Percentiles rank a stretch among this genome's conserved stretches.
These are phyloP conservation scores for Kockovaella imperatae DNA, from an alignment of 768 basidiomycete species.

Conservation along the genomic window DNA sequence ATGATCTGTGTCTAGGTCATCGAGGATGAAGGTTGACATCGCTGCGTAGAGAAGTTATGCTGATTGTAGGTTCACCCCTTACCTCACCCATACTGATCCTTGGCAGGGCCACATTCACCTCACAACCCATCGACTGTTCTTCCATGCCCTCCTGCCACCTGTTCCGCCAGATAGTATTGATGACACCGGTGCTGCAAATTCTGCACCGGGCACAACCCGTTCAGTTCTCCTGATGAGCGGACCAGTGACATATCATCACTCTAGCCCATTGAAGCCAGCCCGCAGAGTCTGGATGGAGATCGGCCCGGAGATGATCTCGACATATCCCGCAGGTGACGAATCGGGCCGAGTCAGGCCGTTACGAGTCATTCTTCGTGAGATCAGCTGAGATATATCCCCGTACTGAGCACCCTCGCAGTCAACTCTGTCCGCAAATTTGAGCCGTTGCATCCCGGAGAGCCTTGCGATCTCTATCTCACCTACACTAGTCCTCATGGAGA, in stretches of 20 bases:
- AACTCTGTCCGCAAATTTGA: conserved; percentile 50
- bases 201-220: conserved; percentile 42
- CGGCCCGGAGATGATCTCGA: conserved; percentile 56
- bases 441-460: conserved; percentile 50
- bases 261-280: conserved; percentile 34
- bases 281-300: conserved; percentile 59
- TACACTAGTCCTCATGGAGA: conserved; percentile 42
- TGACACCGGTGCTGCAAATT: conserved; percentile 9
- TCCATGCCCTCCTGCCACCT: conserved; percentile 58
- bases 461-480: conserved; percentile 47
- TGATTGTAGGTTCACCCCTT: conserved; percentile 14
- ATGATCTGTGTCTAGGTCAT: neutral
- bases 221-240: conserved; percentile 50
- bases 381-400: neutral
- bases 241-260: conserved; percentile 49
- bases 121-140: conserved; percentile 59
- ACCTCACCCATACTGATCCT: conserved; percentile 5
- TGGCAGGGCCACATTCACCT: conserved; percentile 56
- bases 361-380: conserved; percentile 52
- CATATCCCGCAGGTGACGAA: conserved; percentile 54
- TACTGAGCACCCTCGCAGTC: conserved; percentile 44
- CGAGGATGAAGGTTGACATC: conserved; percentile 6
- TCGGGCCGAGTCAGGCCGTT: conserved; percentile 55
- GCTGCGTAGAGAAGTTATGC: conserved; percentile 25
- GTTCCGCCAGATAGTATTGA: conserved; percentile 23